These are phyloP conservation scores for Marasmius tenuissimus DNA, from an alignment of 1,284 basidiomycete species.

Conservation along the genomic window DNA sequence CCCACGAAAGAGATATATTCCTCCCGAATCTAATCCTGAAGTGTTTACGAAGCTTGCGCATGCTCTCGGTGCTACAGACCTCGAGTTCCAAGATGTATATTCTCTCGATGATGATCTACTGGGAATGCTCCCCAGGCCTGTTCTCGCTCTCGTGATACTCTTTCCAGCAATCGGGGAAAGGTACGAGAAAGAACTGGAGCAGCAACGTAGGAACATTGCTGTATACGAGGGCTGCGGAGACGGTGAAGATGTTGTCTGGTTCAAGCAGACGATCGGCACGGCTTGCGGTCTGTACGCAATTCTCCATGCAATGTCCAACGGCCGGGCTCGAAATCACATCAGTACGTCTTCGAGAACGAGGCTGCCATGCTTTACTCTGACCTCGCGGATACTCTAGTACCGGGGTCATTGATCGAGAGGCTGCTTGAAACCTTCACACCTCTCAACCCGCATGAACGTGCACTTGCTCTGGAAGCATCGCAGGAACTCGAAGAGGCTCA, in stretches of 20 bases:
- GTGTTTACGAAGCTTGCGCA: constrained; percentile 33
- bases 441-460: constrained; percentile 27
- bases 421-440: constrained; percentile 24
- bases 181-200: constrained; percentile 19
- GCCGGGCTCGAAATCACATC: constrained; percentile 22
- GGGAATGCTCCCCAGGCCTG: constrained; percentile 38
- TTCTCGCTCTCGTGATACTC: constrained; percentile 42
- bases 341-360: constrained; percentile 12
- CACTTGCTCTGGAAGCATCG: constrained; percentile 29
- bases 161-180: constrained; percentile 32
- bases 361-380: not conserved
- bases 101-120: constrained; percentile 45
- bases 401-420: constrained; percentile 22
- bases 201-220: constrained; percentile 21
- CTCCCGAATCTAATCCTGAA: constrained; percentile 34
- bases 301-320: constrained; percentile 32
- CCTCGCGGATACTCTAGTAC: constrained; percentile 16
- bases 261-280: constrained; percentile 33
- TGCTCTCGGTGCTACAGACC: constrained; percentile 30
- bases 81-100: constrained; percentile 44
- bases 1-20: constrained; percentile 23
- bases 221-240: constrained; percentile 29
- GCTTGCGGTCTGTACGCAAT: constrained; percentile 36
- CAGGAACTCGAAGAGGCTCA: constrained; percentile 30
- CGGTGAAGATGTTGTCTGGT: constrained; percentile 31